Evolutionary conservation across 2,329 filamentous ascomycete genomes (phyloP), one percentile per base, ranked within the genome.

Genomic region (Nigrospora oryzae): DNA sequence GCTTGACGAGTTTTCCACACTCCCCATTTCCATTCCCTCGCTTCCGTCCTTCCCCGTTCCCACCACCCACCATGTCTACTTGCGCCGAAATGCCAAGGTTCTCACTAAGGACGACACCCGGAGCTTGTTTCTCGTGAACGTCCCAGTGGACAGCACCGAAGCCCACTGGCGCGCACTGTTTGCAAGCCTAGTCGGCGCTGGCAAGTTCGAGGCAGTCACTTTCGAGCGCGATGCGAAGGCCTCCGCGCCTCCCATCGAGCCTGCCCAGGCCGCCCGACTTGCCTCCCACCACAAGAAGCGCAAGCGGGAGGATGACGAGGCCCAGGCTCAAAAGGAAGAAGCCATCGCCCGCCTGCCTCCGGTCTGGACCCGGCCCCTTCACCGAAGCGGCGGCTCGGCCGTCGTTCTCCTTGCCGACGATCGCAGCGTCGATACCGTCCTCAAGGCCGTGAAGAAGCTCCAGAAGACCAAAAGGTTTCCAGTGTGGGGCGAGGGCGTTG

Each of bases 71-170:
- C 88, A 90, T 65, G 71, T 97, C 56, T 95, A 95, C 68, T 68
- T 97, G 45, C 87, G 88, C 52, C 81, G 81, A 45, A 90, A 97
- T 65, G 75, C 83, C 49, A 88, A 85, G 66, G 75, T 86, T 36
- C 81, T 86, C 13, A 85, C 84, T 8, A 72, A 77, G 44, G 77
- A 86, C 63, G 85, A 91, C 55, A 70, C 79, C 14, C 83, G 90
- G 54, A 89, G 86, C 49, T 74, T 98, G 15, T 98, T 95, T 65
- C 62, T 95, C n/a, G 86, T 90, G 51, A 97, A 98, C 57, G 69
- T 94, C 1, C 93, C 93, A 7, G 73, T 84, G 50, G 90, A 96
- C 60, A 83, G 88, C 47, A 94, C 88, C 5, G 83, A 88, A 46
- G 63, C 72, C 1, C 86, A 90, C 56, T 74, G 97, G 36, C 82